A percentile compares a stretch with the other conserved stretches of the same genome.
These are phyloP conservation scores for Leptographium galeiforme DNA, from an alignment of 2,329 filamentous ascomycete genomes.

Conservation along the genomic window DNA sequence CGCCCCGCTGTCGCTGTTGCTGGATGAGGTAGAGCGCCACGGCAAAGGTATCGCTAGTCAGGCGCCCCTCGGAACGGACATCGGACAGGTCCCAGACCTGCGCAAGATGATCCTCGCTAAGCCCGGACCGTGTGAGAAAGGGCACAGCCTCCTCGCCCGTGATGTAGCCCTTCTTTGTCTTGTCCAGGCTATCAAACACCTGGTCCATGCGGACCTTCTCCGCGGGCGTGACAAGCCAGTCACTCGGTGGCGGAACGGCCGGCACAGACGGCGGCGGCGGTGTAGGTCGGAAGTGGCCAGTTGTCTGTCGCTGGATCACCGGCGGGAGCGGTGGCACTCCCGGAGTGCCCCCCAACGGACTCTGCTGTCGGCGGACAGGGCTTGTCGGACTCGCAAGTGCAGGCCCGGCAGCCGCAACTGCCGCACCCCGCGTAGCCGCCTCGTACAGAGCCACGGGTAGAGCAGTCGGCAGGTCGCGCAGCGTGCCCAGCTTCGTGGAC, in stretches of 20 bases:
- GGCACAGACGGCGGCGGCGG: constrained; percentile 23
- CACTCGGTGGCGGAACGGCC: constrained; percentile 19
- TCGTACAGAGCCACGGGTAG: constrained; percentile 83
- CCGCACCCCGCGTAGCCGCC: constrained; percentile 59
- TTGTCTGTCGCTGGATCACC: constrained; percentile 70
- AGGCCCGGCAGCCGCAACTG: not conserved
- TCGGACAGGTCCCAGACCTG: constrained; percentile 97
- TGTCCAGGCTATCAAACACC: constrained; percentile 76
- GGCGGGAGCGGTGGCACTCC: constrained; percentile 27
- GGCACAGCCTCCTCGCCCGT: constrained; percentile 88
- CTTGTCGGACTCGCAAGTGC: constrained; percentile 11
- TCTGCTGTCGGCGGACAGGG: constrained; percentile 30
- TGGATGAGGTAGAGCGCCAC: constrained; percentile 96
- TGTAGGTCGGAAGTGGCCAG: constrained; percentile 47
- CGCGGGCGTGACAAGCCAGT: constrained; percentile 71
- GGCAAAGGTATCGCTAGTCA: constrained; percentile 84
- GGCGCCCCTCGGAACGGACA: constrained; percentile 75
- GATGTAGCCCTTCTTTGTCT: constrained; percentile 65
- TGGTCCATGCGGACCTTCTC: constrained; percentile 84
- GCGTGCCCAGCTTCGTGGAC: constrained; percentile 71
- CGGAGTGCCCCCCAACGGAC: constrained; percentile 24
- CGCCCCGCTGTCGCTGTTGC: constrained; percentile 66
- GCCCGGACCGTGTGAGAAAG: constrained; percentile 84
- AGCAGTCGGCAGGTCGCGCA: constrained; percentile 66
- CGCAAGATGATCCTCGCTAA: constrained; percentile 78